Evolutionary conservation across 1,284 basidiomycete genomes (phyloP), one percentile per base, ranked within the genome.

Genomic region (Porogramme epimiltina): DNA sequence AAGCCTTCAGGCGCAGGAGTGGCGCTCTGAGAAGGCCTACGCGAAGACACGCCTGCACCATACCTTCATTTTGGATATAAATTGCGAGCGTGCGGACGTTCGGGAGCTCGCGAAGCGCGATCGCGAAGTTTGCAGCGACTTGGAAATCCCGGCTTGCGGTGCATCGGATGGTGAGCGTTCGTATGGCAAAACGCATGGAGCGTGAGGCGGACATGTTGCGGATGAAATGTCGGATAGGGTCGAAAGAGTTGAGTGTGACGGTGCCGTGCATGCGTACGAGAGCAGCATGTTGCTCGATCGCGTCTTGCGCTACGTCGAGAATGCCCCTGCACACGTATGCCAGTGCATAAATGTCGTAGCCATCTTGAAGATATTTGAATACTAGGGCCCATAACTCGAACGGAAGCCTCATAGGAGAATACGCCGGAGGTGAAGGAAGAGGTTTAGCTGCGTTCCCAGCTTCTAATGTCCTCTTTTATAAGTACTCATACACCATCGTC

Each of bases 281-380:
- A 18, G 28, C 26, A 2, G 51, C 45, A 25, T 52, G 51, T 5
- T 26, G 41, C 25, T 38, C 36, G 13, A 43, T 47, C 1, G 51
- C 45, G 19, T 33, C 42, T 19, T 38, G 15, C 4, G 51, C 46
- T 26, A 42, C 45, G 16, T 25, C 36, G 25, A 24, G 45, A 18
- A 52, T 22, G 2, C 51, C 51, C 4, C 42, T 38, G 51, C 51
- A 52, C 11, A 47, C 51, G 19, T 41, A 36, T 4, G 51, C 51
- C 19, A 52, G 46, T 8, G 51, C 36, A 25, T 52, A 28, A 6
- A 52, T 47, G 51, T 52, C 51, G 37, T 52, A 47, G 19, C 51
- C 51, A 24, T 52, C 51, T 3, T 47, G 34, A n/a, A 52, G 37
- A n/a, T 36, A 10, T 15, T 40, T 33, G 42, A 44, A 52, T 2